Conservation (phyloP, 1,284 basidiomycete species). For the Ustilago curta region DNA sequence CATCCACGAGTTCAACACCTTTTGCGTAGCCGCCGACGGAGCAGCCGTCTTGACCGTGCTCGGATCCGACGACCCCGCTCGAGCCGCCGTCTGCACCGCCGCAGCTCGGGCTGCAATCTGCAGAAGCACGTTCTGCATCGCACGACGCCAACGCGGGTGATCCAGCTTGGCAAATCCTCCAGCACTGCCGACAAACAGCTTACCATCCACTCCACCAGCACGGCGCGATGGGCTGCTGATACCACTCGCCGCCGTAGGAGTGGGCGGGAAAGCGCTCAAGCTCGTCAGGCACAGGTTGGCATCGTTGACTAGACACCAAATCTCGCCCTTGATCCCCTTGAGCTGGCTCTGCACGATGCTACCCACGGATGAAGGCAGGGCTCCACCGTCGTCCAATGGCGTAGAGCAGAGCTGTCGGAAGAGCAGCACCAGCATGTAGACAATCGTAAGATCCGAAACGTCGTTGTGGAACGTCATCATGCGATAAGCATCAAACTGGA, state of each 20-base stretch:
- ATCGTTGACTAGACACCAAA: conserved; percentile 79
- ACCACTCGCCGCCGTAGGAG: conserved; percentile 3
- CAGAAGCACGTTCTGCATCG: conserved; percentile 76
- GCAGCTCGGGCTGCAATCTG: conserved; percentile 77
- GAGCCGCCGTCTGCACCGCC: conserved; percentile 48
- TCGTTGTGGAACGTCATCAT: conserved; percentile 79
- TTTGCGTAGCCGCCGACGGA: conserved; percentile 48
- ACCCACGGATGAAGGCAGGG: conserved; percentile 28
- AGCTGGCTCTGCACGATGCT: conserved; percentile 48
- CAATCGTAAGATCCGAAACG: conserved; percentile 79
- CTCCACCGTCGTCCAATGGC: conserved; percentile 74
- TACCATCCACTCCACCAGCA: conserved; percentile 14
- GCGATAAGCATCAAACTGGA: conserved; percentile 83
- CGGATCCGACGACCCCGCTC: conserved; percentile 13
- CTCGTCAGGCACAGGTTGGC: conserved; percentile 66
- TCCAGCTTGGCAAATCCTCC: conserved; percentile 69
- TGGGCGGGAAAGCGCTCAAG: conserved; percentile 13
- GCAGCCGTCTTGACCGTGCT: conserved; percentile 21
- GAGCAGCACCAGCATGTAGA: conserved; percentile 84
- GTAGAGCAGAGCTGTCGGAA: conserved; percentile 75
- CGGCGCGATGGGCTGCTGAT: conserved; percentile 9
- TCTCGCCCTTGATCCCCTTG: conserved; percentile 75
- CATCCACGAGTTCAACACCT: conserved; percentile 59
- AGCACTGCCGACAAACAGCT: conserved; percentile 35
- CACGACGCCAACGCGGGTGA: conserved; percentile 72